Percentiles rank a stretch among this genome's conserved stretches.
Evolutionary conservation across 495 filamentous ascomycete species (phyloP).

Genomic region (Tuber aestivum): DNA sequence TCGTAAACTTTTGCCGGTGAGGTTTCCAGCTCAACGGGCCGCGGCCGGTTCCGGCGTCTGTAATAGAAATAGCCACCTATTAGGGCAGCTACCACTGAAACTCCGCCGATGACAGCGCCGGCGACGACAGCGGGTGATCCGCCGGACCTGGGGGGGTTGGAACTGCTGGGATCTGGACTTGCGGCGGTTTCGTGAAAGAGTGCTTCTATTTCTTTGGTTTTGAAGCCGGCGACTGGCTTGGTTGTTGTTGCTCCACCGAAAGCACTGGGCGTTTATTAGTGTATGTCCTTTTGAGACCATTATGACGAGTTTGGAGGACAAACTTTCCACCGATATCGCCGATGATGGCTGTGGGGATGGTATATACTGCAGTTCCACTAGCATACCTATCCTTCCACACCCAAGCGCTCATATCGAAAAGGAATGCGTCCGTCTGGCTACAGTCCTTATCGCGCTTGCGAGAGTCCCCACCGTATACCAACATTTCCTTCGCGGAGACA

Average conservation of each 20-base stretch:
- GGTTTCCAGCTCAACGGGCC: background rate
- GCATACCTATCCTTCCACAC: constrained; percentile 34
- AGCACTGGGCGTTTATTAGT: background rate
- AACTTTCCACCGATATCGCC: constrained; percentile 47
- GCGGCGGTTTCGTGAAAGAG: constrained; percentile 8
- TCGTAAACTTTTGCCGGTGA: background rate
- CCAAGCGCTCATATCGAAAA: constrained; percentile 15
- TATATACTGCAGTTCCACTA: constrained; percentile 44
- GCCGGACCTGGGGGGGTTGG: background rate
- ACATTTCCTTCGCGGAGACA: constrained; percentile 47
- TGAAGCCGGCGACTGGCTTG: constrained; percentile 9
- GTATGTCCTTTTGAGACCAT: background rate
- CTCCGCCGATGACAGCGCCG: background rate
- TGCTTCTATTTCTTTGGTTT: background rate
- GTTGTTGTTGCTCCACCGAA: constrained; percentile 9
- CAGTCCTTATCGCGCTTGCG: constrained; percentile 22
- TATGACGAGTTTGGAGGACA: constrained; percentile 17
- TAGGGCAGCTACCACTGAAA: background rate
- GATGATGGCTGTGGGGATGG: constrained; percentile 47
- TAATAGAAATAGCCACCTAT: constrained; percentile 6
- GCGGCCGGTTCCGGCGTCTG: no score
- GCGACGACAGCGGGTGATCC: background rate
- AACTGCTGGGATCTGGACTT: background rate
- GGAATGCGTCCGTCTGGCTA: background rate
- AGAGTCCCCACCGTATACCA: constrained; percentile 48